A percentile compares a stretch with the other conserved stretches of the same genome.
Conservation (phyloP, 2,329 filamentous ascomycete species). For the Fusarium nanum region DNA sequence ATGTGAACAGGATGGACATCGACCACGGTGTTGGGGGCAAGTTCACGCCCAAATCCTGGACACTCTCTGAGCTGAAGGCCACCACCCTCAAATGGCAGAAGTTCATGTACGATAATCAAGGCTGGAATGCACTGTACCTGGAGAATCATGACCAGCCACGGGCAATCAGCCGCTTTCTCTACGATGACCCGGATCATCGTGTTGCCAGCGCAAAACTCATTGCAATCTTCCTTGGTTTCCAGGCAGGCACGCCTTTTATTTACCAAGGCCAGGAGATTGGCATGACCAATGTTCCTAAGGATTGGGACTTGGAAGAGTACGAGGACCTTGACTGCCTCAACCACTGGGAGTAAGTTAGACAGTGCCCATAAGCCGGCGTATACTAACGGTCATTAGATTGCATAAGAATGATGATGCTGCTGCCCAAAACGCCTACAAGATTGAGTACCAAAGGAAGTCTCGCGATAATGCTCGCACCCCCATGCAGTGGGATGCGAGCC, state of each 20-base stretch:
- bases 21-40: slow-evolving; percentile 60
- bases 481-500: slow-evolving; percentile 74
- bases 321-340: slow-evolving; percentile 73
- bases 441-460: slow-evolving; percentile 67
- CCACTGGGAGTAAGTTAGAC: slow-evolving; percentile 57
- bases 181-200: slow-evolving; percentile 62
- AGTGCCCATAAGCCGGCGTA: neutral
- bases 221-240: slow-evolving; percentile 65
- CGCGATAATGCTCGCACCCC: slow-evolving; percentile 78
- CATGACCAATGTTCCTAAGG: slow-evolving; percentile 71
- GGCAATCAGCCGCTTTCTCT: slow-evolving; percentile 66
- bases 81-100: slow-evolving; percentile 69
- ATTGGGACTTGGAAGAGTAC: slow-evolving; percentile 74
- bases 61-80: slow-evolving; percentile 62
- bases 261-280: slow-evolving; percentile 78
- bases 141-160: slow-evolving; percentile 76
- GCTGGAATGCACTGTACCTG: slow-evolving; percentile 74
- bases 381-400: slow-evolving; percentile 39
- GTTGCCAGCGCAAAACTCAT: slow-evolving; percentile 68
- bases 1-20: slow-evolving; percentile 57
- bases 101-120: slow-evolving; percentile 68
- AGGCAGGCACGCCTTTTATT: slow-evolving; percentile 73
- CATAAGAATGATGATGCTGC: slow-evolving; percentile 55
- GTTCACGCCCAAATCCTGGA: slow-evolving; percentile 57
- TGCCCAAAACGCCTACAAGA: slow-evolving; percentile 52